Conservation (phyloP, 2,329 filamentous ascomycete species). For the Cercospora zeae-maydis region DNA sequence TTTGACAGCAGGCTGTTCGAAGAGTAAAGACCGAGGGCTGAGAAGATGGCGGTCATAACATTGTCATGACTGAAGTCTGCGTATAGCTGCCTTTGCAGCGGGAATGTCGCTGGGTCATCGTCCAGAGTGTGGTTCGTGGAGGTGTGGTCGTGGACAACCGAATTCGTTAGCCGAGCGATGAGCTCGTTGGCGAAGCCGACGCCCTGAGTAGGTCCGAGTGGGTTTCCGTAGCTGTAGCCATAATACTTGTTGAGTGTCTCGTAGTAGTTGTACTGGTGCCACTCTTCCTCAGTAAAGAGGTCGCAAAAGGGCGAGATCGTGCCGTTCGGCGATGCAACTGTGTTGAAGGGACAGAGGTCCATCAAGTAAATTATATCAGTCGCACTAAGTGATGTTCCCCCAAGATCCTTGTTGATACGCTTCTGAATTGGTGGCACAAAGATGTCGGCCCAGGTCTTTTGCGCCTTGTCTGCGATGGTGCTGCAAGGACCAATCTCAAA, state of each 20-base stretch:
- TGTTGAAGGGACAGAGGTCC: slow-evolving; percentile 85
- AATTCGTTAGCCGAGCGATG: slow-evolving; percentile 69
- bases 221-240: slow-evolving; percentile 71
- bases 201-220: slow-evolving; percentile 77
- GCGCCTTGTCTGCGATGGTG: slow-evolving; percentile 49
- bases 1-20: slow-evolving; percentile 50
- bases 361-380: slow-evolving; percentile 69
- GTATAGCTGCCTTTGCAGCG: slow-evolving; percentile 64
- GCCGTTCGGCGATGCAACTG: slow-evolving; percentile 60
- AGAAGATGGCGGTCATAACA: slow-evolving; percentile 72
- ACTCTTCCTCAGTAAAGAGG: slow-evolving; percentile 75
- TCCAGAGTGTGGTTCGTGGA: slow-evolving; percentile 77
- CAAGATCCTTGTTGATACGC: slow-evolving; percentile 66
- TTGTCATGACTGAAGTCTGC: slow-evolving; percentile 94
- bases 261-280: slow-evolving; percentile 76
- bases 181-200: slow-evolving; percentile 87
- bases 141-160: slow-evolving; percentile 68
- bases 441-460: slow-evolving; percentile 56
- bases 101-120: slow-evolving; percentile 64
- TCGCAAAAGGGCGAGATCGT: slow-evolving; percentile 67
- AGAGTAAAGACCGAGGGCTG: slow-evolving; percentile 76
- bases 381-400: slow-evolving; percentile 61
- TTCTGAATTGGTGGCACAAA: slow-evolving; percentile 67
- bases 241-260: slow-evolving; percentile 81
- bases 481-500: slow-evolving; percentile 62